Evolutionary conservation across 495 filamentous ascomycete species (phyloP).

Genomic region (Aspergillus ellipticus): DNA sequence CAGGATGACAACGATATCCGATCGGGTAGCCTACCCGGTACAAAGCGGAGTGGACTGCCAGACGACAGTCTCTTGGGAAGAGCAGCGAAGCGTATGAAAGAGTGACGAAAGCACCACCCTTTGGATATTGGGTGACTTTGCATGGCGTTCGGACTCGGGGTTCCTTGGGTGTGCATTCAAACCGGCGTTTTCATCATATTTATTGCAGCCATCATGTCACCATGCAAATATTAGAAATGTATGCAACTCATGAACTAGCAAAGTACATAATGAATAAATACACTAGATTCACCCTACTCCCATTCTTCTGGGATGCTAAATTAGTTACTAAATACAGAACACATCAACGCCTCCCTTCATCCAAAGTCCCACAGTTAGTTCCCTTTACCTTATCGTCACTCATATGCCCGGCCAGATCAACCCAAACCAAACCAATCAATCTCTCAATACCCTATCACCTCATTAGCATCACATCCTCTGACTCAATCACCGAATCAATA

Average conservation of each 20-base stretch:
- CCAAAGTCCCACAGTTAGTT: background rate
- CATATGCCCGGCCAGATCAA: background rate
- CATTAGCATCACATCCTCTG: background rate
- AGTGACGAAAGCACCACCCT: conserved; percentile 19
- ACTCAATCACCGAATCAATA: background rate
- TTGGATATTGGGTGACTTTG: background rate
- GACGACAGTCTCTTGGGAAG: conserved; percentile 68
- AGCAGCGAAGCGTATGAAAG: conserved; percentile 43
- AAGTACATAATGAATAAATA: background rate
- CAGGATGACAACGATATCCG: conserved; percentile 94
- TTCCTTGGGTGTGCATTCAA: background rate
- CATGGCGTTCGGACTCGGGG: background rate
- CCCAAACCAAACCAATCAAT: background rate
- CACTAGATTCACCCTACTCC: no score
- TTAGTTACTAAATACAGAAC: no score
- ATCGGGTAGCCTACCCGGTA: conserved; percentile 81
- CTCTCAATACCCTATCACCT: background rate
- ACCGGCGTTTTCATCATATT: background rate
- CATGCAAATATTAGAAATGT: background rate
- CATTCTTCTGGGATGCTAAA: no score
- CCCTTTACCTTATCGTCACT: background rate
- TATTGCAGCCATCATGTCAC: background rate
- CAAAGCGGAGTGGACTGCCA: conserved; percentile 82
- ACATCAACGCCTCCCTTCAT: background rate
- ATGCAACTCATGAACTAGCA: background rate